phyloP scores from a whole-genome alignment of 2,329 filamentous ascomycete species.

The Trichoderma oligosporum region DNA sequence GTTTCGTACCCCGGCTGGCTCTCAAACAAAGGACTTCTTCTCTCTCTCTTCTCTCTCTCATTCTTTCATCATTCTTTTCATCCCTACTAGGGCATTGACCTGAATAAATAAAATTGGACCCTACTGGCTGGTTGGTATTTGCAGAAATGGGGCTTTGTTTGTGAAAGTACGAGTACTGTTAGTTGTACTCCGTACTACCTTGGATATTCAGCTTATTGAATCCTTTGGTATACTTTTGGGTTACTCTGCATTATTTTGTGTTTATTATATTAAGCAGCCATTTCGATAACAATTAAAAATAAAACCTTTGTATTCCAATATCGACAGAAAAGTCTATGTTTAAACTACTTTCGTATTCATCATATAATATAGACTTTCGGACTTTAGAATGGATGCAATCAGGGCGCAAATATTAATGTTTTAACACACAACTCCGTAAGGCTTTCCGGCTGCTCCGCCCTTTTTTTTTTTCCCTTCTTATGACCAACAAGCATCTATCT shows the following conservation, averaged over 20 bases:
- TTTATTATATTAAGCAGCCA: constrained; percentile 4
- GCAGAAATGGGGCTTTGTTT: neutral
- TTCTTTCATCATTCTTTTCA: neutral
- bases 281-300: neutral
- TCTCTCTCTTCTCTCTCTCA: neutral
- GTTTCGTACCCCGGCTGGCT: constrained; percentile 4
- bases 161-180: too few species aligned
- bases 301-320: neutral
- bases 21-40: neutral
- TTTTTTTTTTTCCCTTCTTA: too few species aligned
- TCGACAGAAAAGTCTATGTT: constrained; percentile 7
- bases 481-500: constrained; percentile 8
- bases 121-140: too few species aligned
- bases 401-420: too few species aligned
- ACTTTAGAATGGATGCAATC: too few species aligned
- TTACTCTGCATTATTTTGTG: too few species aligned
- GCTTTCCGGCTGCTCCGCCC: constrained; percentile 4
- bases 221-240: too few species aligned
- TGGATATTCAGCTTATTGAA: too few species aligned
- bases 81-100: neutral
- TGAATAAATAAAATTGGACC: too few species aligned
- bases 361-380: constrained; percentile 13
- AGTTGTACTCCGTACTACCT: too few species aligned
- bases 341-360: neutral
- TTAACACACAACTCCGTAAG: too few species aligned